phyloP scores from a whole-genome alignment of 1,284 basidiomycete species.

The Spongispora temasekensis region DNA sequence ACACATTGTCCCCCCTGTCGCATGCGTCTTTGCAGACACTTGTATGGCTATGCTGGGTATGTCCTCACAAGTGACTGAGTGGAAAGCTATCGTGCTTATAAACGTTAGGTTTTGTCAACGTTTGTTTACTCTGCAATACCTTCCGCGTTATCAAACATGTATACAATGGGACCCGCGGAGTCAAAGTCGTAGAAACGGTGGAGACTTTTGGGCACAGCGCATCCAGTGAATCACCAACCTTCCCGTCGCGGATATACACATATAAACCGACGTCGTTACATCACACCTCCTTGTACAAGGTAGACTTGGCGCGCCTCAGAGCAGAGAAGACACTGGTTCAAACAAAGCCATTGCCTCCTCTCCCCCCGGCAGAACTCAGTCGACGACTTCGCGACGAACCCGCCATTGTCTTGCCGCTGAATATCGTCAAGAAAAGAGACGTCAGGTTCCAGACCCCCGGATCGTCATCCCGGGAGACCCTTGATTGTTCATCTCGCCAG shows the following conservation, averaged over 20 bases:
- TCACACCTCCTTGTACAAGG: constrained; percentile 19
- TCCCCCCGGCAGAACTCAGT: constrained; percentile 7
- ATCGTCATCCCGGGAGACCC: neutral
- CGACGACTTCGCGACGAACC: constrained; percentile 9
- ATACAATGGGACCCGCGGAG: constrained; percentile 35
- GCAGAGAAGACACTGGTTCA: constrained; percentile 8
- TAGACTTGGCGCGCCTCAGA: constrained; percentile 18
- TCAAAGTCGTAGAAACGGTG: constrained; percentile 17
- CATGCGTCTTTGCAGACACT: constrained; percentile 51
- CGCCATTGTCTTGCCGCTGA: neutral
- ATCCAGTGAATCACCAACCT: constrained; percentile 21
- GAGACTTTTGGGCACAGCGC: constrained; percentile 27
- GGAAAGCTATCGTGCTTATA: constrained; percentile 10
- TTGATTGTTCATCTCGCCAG: constrained; percentile 1
- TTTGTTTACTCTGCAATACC: constrained; percentile 65
- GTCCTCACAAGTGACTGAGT: constrained; percentile 19
- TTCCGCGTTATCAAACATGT: constrained; percentile 63
- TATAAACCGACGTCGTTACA: neutral
- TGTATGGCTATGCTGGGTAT: constrained; percentile 58
- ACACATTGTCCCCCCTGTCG: constrained; percentile 45
- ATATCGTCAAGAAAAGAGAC: neutral
- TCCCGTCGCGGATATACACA: constrained; percentile 4
- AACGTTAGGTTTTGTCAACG: constrained; percentile 69
- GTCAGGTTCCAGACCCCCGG: too few species aligned
- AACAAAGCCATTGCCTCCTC: constrained; percentile 1